A percentile compares a stretch with the other conserved stretches of the same genome.
These are phyloP conservation scores for Colletotrichum melonis DNA, from an alignment of 2,329 filamentous ascomycete species.

Conservation along the genomic window DNA sequence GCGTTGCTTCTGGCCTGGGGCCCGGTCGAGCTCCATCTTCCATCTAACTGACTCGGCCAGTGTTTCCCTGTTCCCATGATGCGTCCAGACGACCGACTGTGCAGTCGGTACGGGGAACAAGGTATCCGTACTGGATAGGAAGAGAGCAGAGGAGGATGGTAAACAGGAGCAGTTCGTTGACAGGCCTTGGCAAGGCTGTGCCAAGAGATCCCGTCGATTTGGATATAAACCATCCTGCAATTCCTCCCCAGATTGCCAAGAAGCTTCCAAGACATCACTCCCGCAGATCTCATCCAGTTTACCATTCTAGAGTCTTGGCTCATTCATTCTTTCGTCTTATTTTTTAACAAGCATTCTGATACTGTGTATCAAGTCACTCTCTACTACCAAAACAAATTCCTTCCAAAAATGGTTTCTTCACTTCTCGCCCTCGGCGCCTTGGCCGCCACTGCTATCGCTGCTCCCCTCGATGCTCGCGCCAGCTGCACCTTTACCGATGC, in stretches of 20 bases:
- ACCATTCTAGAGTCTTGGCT: constrained; percentile 31
- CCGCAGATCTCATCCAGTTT: constrained; percentile 21
- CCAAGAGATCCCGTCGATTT: constrained; percentile 26
- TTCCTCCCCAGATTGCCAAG: constrained; percentile 31
- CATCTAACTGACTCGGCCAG: constrained; percentile 25
- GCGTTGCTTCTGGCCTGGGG: background rate
- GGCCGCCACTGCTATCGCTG: constrained; percentile 40
- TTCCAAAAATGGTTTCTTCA: constrained; percentile 27
- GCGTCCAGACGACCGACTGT: background rate
- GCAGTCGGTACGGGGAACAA: background rate
- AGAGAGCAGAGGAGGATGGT: background rate
- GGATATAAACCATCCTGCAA: constrained; percentile 32
- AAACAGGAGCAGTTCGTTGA: background rate
- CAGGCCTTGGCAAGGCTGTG: constrained; percentile 9
- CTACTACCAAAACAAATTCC: constrained; percentile 12
- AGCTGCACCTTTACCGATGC: constrained; percentile 67
- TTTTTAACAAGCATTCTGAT: constrained; percentile 12
- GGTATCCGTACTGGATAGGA: background rate
- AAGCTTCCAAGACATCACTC: constrained; percentile 29
- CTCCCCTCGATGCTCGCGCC: constrained; percentile 37
- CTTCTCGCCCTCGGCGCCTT: constrained; percentile 43
- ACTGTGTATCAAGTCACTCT: constrained; percentile 27
- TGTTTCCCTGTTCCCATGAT: constrained; percentile 2
- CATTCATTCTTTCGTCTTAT: constrained; percentile 10
- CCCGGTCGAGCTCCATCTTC: constrained; percentile 3